Evolutionary conservation across 2,329 filamentous ascomycete species (phyloP).

Genomic region (Hypoxylon sp.): DNA sequence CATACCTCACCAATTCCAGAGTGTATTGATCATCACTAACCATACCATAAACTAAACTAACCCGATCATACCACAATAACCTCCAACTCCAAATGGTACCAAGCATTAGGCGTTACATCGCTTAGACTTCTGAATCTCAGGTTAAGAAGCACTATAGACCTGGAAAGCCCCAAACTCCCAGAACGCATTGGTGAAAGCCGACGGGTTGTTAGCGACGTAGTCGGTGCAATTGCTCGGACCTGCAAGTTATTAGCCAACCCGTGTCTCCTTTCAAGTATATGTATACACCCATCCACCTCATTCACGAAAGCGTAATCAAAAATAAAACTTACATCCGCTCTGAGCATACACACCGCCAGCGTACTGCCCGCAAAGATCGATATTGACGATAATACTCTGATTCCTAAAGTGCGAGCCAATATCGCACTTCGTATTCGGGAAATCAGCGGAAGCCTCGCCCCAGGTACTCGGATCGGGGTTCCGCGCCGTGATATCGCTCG

Average conservation of each 20-base stretch:
- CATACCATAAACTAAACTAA: conserved; percentile 6
- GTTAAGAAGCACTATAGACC: conserved; percentile 64
- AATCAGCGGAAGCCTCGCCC: conserved; percentile 74
- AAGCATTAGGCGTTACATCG: conserved; percentile 27
- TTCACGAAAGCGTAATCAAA: neutral
- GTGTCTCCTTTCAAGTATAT: conserved; percentile 29
- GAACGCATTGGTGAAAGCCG: conserved; percentile 70
- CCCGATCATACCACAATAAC: conserved; percentile 2
- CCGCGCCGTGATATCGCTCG: conserved; percentile 65
- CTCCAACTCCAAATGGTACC: conserved; percentile 38
- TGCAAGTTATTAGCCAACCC: conserved; percentile 44
- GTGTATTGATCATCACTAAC: conserved; percentile 3
- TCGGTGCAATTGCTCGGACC: conserved; percentile 70
- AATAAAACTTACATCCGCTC: conserved; percentile 60
- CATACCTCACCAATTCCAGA: conserved; percentile 3
- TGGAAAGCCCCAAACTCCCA: conserved; percentile 76
- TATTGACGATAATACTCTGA: conserved; percentile 76
- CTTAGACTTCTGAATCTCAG: neutral
- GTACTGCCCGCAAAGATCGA: conserved; percentile 73
- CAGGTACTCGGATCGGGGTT: conserved; percentile 73
- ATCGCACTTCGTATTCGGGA: conserved; percentile 74
- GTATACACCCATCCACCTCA: neutral
- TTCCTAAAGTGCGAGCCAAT: conserved; percentile 73
- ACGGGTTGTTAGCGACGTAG: conserved; percentile 70
- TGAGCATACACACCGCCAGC: conserved; percentile 63